Base-by-base conservation (phyloP, 2,329 filamentous ascomycete genomes). In the Ceratocystis lukuohia region DNA sequence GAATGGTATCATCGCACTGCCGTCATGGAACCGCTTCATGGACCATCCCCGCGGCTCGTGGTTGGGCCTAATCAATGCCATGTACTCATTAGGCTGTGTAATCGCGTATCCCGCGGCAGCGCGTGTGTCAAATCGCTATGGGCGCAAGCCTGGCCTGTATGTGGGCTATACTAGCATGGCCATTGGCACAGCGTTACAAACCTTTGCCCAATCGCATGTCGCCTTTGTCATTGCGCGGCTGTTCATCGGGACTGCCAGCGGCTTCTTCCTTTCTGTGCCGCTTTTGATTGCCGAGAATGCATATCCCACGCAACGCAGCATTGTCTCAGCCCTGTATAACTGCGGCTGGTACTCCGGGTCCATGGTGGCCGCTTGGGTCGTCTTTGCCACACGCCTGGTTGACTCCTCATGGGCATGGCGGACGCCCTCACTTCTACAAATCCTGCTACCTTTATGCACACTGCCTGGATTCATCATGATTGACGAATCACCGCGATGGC, bases 241-340 rank as follows among this genome's bases (percentile, higher is more conserved):
- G 71, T 70, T 83, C 28, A 76, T 83, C 22, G 66, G 66, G 48
- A 57, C 65, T 8, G 56, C 63, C 15, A 57, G 57, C 37, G 81
- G 81, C 5, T 81, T 82, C 66, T 84, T 84, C 48, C 82, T 84
- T 53, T 79, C 80, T 1, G 82, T 87, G 67, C 85, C 85, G 1
- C 80, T 83, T n/a, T 87, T 86, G 71, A 81, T 82, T 17, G 81
- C 84, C 57, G 85, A 88, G 72, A 78, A 85, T 66, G 79, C 83
- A 1, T 85, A 87, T 70, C 85, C 85, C 0, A 80, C 81, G 1
- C 84, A 83, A 72, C 79, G 85, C 68, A 84, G 83, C 50, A 77
- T 84, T 25, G 76, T 85, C 69, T 85, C 84, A 0, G 85, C 83
- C 53, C 78, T 86, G 5, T 78, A 77, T 72, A 79, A 79, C 70